A percentile compares a stretch with the other conserved stretches of the same genome.
Conservation (phyloP, 768 basidiomycete genomes). For the Termitomyces eurrhizus region DNA sequence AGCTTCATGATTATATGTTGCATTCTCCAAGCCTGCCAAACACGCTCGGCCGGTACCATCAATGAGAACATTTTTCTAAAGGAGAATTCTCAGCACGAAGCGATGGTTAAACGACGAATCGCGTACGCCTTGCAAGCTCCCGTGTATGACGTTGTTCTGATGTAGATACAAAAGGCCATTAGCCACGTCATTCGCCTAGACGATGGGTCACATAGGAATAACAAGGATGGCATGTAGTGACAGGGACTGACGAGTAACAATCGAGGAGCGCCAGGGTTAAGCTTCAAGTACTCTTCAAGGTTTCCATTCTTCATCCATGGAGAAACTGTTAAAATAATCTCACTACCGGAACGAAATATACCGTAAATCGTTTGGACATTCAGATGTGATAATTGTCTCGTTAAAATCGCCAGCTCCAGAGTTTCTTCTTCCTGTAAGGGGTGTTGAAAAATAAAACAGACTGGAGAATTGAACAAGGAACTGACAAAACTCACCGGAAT, state of each 20-base stretch:
- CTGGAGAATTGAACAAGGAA: not conserved
- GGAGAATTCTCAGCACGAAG: too few relatives aligned
- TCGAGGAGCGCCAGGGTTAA: not conserved
- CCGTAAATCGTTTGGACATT: not conserved
- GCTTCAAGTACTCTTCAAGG: not conserved
- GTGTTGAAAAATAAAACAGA: too few relatives aligned
- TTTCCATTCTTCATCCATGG: not conserved
- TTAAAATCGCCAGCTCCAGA: too few relatives aligned
- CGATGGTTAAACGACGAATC: not conserved
- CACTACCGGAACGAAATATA: not conserved
- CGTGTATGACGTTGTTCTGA: not conserved
- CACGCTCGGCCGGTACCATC: not conserved
- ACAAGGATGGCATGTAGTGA: not conserved
- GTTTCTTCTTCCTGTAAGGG: not conserved
- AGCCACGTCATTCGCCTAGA: not conserved
- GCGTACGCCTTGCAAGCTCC: not conserved
- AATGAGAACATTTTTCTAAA: not conserved
- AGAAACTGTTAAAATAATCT: not conserved
- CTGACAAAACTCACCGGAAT: not conserved
- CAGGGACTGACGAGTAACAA: not conserved
- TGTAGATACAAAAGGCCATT: conserved; percentile 1
- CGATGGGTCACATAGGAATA: not conserved
- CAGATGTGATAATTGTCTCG: not conserved
- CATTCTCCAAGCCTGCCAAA: too few relatives aligned
- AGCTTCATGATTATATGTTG: too few relatives aligned